Conservation (phyloP, 1,139 yeast species). For the Hansenula lynferdii region DNA sequence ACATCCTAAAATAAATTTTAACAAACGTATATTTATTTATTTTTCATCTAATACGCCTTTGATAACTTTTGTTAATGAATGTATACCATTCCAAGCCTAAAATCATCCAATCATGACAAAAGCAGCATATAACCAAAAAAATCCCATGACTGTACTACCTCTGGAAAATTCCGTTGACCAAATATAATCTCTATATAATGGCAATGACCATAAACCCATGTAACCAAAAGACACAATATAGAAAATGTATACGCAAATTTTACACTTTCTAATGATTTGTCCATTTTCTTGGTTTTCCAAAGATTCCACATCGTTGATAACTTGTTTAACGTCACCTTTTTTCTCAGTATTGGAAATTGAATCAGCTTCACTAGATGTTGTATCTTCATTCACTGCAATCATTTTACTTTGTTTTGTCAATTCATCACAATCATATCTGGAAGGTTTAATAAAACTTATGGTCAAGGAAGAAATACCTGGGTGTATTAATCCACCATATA, state of each 20-base stretch:
- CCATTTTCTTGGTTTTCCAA: neutral
- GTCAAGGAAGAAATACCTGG: slow-evolving; percentile 28
- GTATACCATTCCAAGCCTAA: slow-evolving; percentile 35
- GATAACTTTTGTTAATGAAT: slow-evolving; percentile 23
- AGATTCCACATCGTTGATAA: neutral
- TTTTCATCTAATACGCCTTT: slow-evolving; percentile 38
- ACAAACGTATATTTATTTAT: too few species aligned
- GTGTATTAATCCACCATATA: slow-evolving; percentile 27
- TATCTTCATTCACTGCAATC: slow-evolving; percentile 5
- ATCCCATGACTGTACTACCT: slow-evolving; percentile 36
- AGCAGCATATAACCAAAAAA: slow-evolving; percentile 36
- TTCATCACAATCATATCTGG: slow-evolving; percentile 28
- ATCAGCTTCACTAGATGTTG: neutral
- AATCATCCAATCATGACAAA: slow-evolving; percentile 32
- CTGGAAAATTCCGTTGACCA: slow-evolving; percentile 35
- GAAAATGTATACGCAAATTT: slow-evolving; percentile 30
- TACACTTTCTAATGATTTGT: slow-evolving; percentile 13
- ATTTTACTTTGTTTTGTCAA: slow-evolving; percentile 23
- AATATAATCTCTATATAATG: slow-evolving; percentile 40
- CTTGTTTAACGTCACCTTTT: neutral
- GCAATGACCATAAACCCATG: slow-evolving; percentile 44
- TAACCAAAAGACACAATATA: slow-evolving; percentile 27
- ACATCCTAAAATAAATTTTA: too few species aligned
- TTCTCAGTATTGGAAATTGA: too few species aligned
- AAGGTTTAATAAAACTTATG: slow-evolving; percentile 26